Evolutionary conservation across 2,329 filamentous ascomycete genomes (phyloP).

Genomic region (Aspergillus unguis): DNA sequence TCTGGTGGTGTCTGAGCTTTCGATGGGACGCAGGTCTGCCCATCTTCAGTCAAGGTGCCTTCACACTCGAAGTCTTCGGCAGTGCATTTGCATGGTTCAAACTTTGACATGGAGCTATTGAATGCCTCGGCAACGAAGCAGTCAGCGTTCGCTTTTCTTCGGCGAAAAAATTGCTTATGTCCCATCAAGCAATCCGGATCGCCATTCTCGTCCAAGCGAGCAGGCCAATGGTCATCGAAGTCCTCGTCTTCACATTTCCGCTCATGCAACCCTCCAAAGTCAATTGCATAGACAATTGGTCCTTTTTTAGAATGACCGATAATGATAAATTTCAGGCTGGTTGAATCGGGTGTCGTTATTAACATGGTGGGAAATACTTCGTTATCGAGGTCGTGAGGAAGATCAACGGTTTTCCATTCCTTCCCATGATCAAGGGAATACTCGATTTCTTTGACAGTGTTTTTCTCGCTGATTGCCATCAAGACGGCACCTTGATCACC

Average conservation of each 20-base stretch:
- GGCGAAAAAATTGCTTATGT: constrained; percentile 80
- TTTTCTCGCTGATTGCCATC: constrained; percentile 71
- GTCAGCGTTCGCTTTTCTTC: constrained; percentile 80
- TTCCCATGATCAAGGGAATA: constrained; percentile 91
- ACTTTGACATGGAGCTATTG: constrained; percentile 68
- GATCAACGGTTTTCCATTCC: constrained; percentile 69
- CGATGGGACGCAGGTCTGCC: constrained; percentile 64
- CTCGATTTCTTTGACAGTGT: constrained; percentile 57
- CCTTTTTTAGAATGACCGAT: constrained; percentile 57
- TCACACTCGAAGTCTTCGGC: constrained; percentile 92
- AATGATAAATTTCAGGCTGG: constrained; percentile 84
- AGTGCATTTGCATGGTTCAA: constrained; percentile 75
- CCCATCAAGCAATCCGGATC: constrained; percentile 92
- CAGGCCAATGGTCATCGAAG: constrained; percentile 85
- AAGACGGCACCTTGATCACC: constrained; percentile 89
- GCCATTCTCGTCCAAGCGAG: constrained; percentile 73
- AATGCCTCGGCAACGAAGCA: constrained; percentile 89
- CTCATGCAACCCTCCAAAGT: constrained; percentile 80
- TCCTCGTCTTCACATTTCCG: constrained; percentile 67
- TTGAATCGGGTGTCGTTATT: constrained; percentile 88
- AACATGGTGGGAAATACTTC: constrained; percentile 66
- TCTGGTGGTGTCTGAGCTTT: constrained; percentile 64
- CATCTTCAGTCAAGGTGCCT: constrained; percentile 70
- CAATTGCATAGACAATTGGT: constrained; percentile 69
- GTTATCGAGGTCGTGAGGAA: constrained; percentile 69